Conservation (phyloP, 2,329 filamentous ascomycete genomes). For the Alternaria dauci region DNA sequence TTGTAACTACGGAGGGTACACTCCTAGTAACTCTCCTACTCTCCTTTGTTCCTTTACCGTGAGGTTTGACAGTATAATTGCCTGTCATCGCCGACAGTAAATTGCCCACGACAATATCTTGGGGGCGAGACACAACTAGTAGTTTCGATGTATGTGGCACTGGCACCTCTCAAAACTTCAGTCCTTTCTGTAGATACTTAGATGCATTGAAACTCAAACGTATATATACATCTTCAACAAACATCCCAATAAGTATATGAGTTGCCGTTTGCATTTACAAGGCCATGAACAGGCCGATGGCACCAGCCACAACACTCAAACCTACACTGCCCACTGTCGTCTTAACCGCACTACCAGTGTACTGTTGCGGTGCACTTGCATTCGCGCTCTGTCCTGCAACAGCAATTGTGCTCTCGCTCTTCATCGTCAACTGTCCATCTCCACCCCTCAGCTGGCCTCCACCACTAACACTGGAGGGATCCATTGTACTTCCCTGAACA, state of each 20-base stretch:
- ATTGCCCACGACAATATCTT: not conserved
- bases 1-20: too few species aligned
- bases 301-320: not conserved
- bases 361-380: conserved; percentile 3
- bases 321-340: not conserved
- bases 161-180: not conserved
- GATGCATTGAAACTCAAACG: not conserved
- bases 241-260: too few species aligned
- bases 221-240: conserved; percentile 3
- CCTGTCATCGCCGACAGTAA: not conserved
- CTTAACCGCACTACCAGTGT: conserved; percentile 7
- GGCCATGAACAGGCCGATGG: not conserved
- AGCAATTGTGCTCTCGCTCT: conserved; percentile 12
- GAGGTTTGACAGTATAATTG: too few species aligned
- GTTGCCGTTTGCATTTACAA: not conserved
- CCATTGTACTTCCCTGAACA: conserved; percentile 42
- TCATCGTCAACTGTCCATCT: conserved; percentile 22
- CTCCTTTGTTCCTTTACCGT: too few species aligned
- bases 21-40: too few species aligned
- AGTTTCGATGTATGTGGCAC: not conserved
- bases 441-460: conserved; percentile 44
- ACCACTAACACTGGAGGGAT: conserved; percentile 39
- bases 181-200: conserved; percentile 1
- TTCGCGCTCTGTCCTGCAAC: conserved; percentile 1
- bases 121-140: not conserved